phyloP scores from a whole-genome alignment of 495 filamentous ascomycete genomes.

The Neurospora hispaniola region DNA sequence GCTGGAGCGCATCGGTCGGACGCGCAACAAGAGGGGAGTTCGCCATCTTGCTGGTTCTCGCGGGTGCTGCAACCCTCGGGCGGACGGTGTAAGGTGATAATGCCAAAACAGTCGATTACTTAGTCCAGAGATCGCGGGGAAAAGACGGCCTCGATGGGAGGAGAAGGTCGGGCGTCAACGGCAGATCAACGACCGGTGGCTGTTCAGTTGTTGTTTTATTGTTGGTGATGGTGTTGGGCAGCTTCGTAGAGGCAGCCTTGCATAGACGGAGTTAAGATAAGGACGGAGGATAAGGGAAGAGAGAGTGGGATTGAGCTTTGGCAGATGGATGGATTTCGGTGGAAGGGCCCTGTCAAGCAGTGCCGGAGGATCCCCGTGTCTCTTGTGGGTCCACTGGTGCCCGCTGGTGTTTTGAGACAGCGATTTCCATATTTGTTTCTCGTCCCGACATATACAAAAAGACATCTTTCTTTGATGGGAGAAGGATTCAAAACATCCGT shows the following conservation, averaged over 20 bases:
- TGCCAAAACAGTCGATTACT: not conserved
- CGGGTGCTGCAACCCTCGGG: not conserved
- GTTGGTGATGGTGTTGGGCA: not conserved
- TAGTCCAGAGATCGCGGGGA: not conserved
- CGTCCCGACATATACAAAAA: not conserved
- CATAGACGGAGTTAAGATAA: not conserved
- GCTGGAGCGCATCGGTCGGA: constrained; percentile 10
- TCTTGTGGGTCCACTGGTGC: not conserved
- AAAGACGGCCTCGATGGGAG: not conserved
- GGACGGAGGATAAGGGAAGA: not conserved
- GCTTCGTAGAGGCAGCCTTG: not conserved
- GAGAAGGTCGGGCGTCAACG: not conserved
- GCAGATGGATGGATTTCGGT: not conserved
- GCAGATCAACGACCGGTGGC: not conserved
- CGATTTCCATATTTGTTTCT: not conserved
- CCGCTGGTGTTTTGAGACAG: not conserved
- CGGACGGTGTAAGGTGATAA: not conserved
- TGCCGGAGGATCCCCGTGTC: not conserved
- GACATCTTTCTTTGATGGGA: not conserved
- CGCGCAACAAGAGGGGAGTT: constrained; percentile 18
- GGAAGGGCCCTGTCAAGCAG: not conserved
- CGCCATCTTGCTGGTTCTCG: constrained; percentile 25
- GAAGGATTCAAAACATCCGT: not conserved
- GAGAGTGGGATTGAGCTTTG: not conserved
- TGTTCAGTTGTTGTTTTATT: not conserved